Evolutionary conservation across 768 basidiomycete genomes (phyloP).

Genomic region (Butyriboletus loyo): DNA sequence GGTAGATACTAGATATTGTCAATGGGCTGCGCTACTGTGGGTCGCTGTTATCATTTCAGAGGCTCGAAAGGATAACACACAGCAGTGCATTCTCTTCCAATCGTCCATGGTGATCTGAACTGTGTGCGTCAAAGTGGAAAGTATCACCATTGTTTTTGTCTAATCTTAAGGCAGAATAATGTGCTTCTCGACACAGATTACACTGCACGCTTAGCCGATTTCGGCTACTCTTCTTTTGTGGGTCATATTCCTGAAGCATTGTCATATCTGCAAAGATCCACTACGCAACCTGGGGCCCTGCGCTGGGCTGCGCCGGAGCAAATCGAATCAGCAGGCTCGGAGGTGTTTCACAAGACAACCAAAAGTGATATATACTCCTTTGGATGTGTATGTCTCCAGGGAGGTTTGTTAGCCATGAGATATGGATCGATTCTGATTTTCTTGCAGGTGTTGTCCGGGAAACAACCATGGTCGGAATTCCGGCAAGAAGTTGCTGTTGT

Average conservation of each 20-base stretch:
- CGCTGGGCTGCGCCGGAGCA: slow-evolving; percentile 42
- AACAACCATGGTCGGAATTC: slow-evolving; percentile 9
- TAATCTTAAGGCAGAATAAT: slow-evolving; percentile 12
- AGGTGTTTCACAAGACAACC: not conserved
- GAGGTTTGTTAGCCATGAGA: slow-evolving; percentile 19
- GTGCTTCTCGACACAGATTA: slow-evolving; percentile 19
- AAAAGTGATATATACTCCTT: slow-evolving; percentile 18
- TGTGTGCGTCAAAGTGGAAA: slow-evolving; percentile 2
- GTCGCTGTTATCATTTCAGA: not conserved
- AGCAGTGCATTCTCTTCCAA: slow-evolving; percentile 13
- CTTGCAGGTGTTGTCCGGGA: slow-evolving; percentile 6
- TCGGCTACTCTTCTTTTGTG: slow-evolving; percentile 36
- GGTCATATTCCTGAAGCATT: slow-evolving; percentile 8
- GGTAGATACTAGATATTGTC: slow-evolving; percentile 13
- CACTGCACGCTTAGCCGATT: slow-evolving; percentile 42
- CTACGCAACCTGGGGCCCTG: slow-evolving; percentile 32
- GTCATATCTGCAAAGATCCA: slow-evolving; percentile 18
- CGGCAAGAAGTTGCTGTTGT: not conserved
- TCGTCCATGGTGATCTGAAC: slow-evolving; percentile 23
- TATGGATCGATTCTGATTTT: not conserved
- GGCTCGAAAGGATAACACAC: not conserved
- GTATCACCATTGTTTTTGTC: not conserved
- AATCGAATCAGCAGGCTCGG: slow-evolving; percentile 24
- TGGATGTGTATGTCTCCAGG: slow-evolving; percentile 31
- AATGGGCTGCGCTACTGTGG: slow-evolving; percentile 15